phyloP scores from a whole-genome alignment of 2,329 filamentous ascomycete species.

The Alternaria incomplexa region DNA sequence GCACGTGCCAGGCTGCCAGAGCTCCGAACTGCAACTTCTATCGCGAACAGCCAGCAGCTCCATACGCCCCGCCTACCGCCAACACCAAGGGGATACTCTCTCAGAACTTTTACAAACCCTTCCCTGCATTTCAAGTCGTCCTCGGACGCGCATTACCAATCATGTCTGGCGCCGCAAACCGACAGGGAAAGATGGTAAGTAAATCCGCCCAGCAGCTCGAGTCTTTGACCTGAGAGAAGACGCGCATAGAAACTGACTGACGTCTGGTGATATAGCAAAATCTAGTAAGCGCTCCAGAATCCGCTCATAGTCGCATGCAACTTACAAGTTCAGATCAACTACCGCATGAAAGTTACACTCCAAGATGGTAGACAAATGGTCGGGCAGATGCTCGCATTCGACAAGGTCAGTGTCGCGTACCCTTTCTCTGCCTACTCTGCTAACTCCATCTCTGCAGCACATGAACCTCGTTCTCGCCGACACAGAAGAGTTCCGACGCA shows the following conservation, averaged over 20 bases:
- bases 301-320: conserved; percentile 16
- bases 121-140: conserved; percentile 44
- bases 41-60: conserved; percentile 30
- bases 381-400: conserved; percentile 97
- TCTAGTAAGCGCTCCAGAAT: conserved; percentile 59
- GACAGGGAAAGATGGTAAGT: conserved; percentile 99
- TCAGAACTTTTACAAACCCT: conserved; percentile 1
- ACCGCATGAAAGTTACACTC: conserved; percentile 96
- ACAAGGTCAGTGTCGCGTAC: conserved; percentile 70
- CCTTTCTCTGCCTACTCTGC: neutral
- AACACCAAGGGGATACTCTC: conserved; percentile 22
- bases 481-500: conserved; percentile 68
- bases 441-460: conserved; percentile 64
- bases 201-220: conserved; percentile 44
- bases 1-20: conserved; percentile 19
- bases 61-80: conserved; percentile 27
- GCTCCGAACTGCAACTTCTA: conserved; percentile 26
- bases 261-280: conserved; percentile 62
- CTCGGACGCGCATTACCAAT: conserved; percentile 48
- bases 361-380: conserved; percentile 96
- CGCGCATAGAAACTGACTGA: conserved; percentile 54
- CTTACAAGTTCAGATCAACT: conserved; percentile 79
- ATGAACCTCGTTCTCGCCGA: conserved; percentile 99
- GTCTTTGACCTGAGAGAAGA: conserved; percentile 48
- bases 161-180: conserved; percentile 67